phyloP scores from a whole-genome alignment of 2,329 filamentous ascomycete genomes.

The Hypoxylon sp. region DNA sequence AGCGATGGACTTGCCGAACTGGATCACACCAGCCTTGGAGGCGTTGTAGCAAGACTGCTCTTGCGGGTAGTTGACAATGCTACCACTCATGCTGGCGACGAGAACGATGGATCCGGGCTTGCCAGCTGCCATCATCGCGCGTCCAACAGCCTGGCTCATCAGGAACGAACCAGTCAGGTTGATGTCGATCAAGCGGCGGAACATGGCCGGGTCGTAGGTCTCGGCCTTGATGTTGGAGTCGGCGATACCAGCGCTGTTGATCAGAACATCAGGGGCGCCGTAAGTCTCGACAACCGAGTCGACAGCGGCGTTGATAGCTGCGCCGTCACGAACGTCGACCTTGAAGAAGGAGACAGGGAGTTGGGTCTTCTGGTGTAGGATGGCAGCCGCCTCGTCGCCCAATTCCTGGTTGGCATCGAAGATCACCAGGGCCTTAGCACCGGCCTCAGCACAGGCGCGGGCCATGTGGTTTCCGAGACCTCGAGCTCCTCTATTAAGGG shows the following conservation, averaged over 20 bases:
- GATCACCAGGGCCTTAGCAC: constrained; percentile 80
- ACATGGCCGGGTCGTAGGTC: constrained; percentile 81
- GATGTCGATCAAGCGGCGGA: constrained; percentile 84
- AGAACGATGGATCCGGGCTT: constrained; percentile 82
- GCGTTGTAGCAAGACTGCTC: constrained; percentile 88
- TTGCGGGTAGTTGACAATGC: constrained; percentile 89
- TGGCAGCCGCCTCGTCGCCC: constrained; percentile 77
- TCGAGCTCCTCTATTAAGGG: constrained; percentile 73
- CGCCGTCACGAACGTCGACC: constrained; percentile 81
- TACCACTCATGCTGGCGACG: constrained; percentile 85
- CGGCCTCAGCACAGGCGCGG: constrained; percentile 81
- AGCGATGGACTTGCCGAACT: constrained; percentile 84
- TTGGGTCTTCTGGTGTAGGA: constrained; percentile 80
- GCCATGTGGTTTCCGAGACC: constrained; percentile 86
- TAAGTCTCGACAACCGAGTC: constrained; percentile 75
- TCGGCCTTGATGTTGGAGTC: constrained; percentile 89
- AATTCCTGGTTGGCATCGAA: constrained; percentile 84
- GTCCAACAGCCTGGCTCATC: constrained; percentile 79
- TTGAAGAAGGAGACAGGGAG: constrained; percentile 83
- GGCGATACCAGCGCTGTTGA: constrained; percentile 85
- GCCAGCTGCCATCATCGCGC: constrained; percentile 79
- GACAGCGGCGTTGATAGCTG: constrained; percentile 78
- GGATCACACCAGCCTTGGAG: constrained; percentile 84
- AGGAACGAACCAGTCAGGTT: constrained; percentile 86
- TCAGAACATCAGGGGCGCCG: constrained; percentile 79